phyloP scores from a whole-genome alignment of 257 asterid genomes.

The Nicotiana obtusifolia region DNA sequence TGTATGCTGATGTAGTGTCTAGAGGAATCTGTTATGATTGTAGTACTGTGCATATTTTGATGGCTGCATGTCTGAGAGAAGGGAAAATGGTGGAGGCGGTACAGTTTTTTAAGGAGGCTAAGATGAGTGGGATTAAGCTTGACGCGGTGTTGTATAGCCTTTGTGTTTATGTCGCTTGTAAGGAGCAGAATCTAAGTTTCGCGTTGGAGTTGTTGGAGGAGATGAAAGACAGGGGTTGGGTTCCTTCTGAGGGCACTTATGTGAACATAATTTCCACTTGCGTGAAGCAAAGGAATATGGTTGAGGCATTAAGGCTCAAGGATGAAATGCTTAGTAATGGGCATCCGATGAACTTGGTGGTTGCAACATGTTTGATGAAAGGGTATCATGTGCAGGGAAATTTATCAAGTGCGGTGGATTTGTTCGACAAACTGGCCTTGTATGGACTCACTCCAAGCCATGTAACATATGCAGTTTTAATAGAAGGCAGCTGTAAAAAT shows the following conservation, averaged over 20 bases:
- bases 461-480: slow-evolving; percentile 73
- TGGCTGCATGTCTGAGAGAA: slow-evolving; percentile 51
- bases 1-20: slow-evolving; percentile 35
- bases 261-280: slow-evolving; percentile 46
- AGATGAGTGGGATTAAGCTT: slow-evolving; percentile 42
- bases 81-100: slow-evolving; percentile 52
- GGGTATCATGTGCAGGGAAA: slow-evolving; percentile 64
- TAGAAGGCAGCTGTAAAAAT: slow-evolving; percentile 67
- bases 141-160: slow-evolving; percentile 37
- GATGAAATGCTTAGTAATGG: slow-evolving; percentile 72
- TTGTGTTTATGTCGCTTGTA: slow-evolving; percentile 56
- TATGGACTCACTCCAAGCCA: slow-evolving; percentile 59
- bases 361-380: slow-evolving; percentile 80
- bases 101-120: slow-evolving; percentile 46
- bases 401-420: slow-evolving; percentile 47
- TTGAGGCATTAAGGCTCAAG: slow-evolving; percentile 54
- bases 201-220: slow-evolving; percentile 56
- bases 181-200: slow-evolving; percentile 24
- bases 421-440: slow-evolving; percentile 43
- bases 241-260: slow-evolving; percentile 54
- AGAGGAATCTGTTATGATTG: slow-evolving; percentile 40
- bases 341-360: slow-evolving; percentile 53
- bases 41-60: slow-evolving; percentile 53
- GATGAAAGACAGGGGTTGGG: slow-evolving; percentile 67
- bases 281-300: slow-evolving; percentile 60